Base-by-base conservation (phyloP, 768 basidiomycete genomes). In the Tylopilus balloui region DNA sequence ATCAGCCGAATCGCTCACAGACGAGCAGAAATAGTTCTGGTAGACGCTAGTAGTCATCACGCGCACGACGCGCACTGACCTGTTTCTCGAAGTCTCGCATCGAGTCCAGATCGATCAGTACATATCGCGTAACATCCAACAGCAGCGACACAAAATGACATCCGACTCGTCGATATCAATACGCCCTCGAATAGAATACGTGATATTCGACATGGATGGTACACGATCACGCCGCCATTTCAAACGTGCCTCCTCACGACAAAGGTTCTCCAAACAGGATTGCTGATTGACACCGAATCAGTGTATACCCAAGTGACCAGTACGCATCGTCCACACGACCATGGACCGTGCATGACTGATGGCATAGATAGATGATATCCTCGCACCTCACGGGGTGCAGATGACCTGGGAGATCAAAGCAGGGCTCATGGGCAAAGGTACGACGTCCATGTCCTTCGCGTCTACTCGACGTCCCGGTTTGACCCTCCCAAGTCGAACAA, bases 371-470 rank as follows among this genome's bases (percentile, higher is more conserved):
- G 88, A 92, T 69, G 75, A 80, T 23, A 83, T 91, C 43, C 78
- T 94, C 17, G 79, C 73, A 15, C 74, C 72, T 11, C 83, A 85
- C 59, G 88, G 87, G 23, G 83, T 81, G 52, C 69, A 78, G 53
- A 88, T 92, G 84, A 87, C 86, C 3, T 91, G 88, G 88, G 84
- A 88, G 48, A 88, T 92, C 49, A 91, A 92, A 62, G 83, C 86
- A n/a, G 86, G 84, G 0, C 78, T 86, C 49, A 92, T 92, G 90
- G 90, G 90, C 47, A 88, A 86, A 73, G 79, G 89, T 88, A 41
- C 47, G 74, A 19, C 42, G 24, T 20, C 38, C 23, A 36, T n/a
- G n/a, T n/a, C n/a, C 34, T 31, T 24, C 21, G 15, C n/a, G 27
- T 34, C 11, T 29, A 23, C 39, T 12, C n/a, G 13, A 8, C 19